Conservation (phyloP, 768 basidiomycete species). For the Pisolithus tinctorius region DNA sequence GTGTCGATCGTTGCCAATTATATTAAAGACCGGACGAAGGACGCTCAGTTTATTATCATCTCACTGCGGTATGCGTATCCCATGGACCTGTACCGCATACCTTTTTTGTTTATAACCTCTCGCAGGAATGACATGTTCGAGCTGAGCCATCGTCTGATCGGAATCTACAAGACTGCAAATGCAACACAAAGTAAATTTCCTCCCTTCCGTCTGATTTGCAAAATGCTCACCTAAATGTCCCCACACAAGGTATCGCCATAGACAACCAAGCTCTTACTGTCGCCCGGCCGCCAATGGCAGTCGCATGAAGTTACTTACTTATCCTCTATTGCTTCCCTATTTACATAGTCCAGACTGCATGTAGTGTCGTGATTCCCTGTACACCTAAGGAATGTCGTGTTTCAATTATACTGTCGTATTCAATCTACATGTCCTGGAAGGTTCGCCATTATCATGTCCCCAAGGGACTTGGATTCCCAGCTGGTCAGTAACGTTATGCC, state of each 20-base stretch:
- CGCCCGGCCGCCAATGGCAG: conserved; percentile 8
- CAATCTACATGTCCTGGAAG: neutral
- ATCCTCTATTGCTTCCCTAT: neutral
- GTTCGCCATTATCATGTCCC: conserved; percentile 15
- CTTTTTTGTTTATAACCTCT: neutral
- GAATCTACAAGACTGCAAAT: conserved; percentile 97
- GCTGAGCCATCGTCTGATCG: conserved; percentile 91
- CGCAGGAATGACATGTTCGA: conserved; percentile 96
- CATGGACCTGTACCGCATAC: neutral
- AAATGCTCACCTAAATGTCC: neutral
- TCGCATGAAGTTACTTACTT: neutral
- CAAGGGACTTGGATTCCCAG: conserved; percentile 19
- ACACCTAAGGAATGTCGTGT: no score
- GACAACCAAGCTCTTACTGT: conserved; percentile 59
- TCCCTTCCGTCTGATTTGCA: neutral
- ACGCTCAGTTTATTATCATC: conserved; percentile 97
- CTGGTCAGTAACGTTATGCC: conserved; percentile 3
- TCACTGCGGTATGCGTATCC: conserved; percentile 65
- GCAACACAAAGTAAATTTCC: conserved; percentile 60
- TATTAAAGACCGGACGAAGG: conserved; percentile 94
- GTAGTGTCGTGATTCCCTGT: no score
- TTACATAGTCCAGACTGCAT: no score
- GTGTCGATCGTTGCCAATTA: conserved; percentile 99
- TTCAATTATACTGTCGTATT: no score
- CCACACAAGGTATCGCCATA: conserved; percentile 61